These are phyloP conservation scores for Penicillium sp. DNA, from an alignment of 2,329 filamentous ascomycete genomes.

Conservation along the genomic window DNA sequence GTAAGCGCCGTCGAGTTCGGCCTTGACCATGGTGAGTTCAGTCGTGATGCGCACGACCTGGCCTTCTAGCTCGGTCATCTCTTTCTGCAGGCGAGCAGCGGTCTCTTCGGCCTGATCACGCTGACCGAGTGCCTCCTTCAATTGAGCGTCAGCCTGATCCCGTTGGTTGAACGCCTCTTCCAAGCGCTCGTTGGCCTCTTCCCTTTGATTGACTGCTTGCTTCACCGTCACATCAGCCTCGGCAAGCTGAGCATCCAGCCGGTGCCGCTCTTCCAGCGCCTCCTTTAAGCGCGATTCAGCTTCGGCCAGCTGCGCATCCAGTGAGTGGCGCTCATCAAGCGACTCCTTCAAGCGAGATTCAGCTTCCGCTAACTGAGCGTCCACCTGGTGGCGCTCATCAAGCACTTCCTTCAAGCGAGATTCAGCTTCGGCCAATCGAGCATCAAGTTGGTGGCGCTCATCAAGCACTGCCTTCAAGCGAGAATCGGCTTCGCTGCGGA, in stretches of 20 bases:
- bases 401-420: constrained; percentile 32
- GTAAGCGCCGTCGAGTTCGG: constrained; percentile 93
- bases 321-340: constrained; percentile 17
- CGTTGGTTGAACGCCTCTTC: neutral
- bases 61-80: constrained; percentile 60
- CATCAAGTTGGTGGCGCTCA: constrained; percentile 33
- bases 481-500: constrained; percentile 39
- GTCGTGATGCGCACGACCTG: constrained; percentile 69
- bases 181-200: too few relatives aligned
- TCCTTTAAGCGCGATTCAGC: constrained; percentile 35
- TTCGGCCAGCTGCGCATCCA: constrained; percentile 29
- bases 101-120: constrained; percentile 43
- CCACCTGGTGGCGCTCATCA: constrained; percentile 29
- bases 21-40: constrained; percentile 85
- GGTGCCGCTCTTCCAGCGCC: constrained; percentile 9
- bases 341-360: constrained; percentile 37
- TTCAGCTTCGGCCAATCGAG: constrained; percentile 21
- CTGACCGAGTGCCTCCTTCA: constrained; percentile 31
- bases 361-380: constrained; percentile 16
- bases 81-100: constrained; percentile 49
- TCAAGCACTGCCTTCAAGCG: constrained; percentile 31
- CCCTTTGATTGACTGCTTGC: too few relatives aligned
- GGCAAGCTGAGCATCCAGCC: too few relatives aligned
- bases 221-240: too few relatives aligned
- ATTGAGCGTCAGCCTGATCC: neutral